Base-by-base conservation (phyloP, 2,329 filamentous ascomycete genomes). In the Cladosporium oxysporum region DNA sequence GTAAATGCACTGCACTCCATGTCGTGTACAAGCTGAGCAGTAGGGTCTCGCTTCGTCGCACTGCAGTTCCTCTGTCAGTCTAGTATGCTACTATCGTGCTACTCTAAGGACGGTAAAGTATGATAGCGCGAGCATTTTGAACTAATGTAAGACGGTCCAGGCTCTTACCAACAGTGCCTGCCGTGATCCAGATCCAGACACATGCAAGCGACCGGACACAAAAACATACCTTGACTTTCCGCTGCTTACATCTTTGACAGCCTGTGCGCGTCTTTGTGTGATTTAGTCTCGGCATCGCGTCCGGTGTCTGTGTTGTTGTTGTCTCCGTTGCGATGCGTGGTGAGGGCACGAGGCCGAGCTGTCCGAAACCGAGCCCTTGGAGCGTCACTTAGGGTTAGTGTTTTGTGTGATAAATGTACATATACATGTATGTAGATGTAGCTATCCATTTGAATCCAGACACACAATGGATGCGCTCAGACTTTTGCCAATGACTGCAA, bases 1-100 rank as follows among this genome's bases (percentile, higher is more conserved):
- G 57, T 73, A 74, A 35, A 69, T 67, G 70, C 72, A 74, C 1
- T 61, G 14, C 1, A 72, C 71, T 47, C 68, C 69, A 55, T 73
- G 72, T 35, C 71, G 52, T 14, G 60, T 35, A 53, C 72, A 74
- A 18, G 71, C 71, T 4, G 65, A 49, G 53, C 72, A 74, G 47
- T 60, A 68, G 6, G 72, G 72, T 47, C 58, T 64, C 6, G 35
- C 47, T 58, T 74, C 72, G 57, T 73, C 71, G 62, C 72, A 73
- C 67, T 71, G 35, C 35, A 33, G 10, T 21, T 1, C 4, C 28
- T 8, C 28, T 11, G 29, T 55, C 52, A 55, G 52, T 29, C 31
- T 33, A 12, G 2, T 1, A 26, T 47, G n/a, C n/a, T n/a, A 21
- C n/a, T 23, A 5, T 21, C n/a, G 10, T 21, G 3, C n/a, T 21